Conservation (phyloP, 441 rosid genomes). For the Euphorbia corollata region DNA sequence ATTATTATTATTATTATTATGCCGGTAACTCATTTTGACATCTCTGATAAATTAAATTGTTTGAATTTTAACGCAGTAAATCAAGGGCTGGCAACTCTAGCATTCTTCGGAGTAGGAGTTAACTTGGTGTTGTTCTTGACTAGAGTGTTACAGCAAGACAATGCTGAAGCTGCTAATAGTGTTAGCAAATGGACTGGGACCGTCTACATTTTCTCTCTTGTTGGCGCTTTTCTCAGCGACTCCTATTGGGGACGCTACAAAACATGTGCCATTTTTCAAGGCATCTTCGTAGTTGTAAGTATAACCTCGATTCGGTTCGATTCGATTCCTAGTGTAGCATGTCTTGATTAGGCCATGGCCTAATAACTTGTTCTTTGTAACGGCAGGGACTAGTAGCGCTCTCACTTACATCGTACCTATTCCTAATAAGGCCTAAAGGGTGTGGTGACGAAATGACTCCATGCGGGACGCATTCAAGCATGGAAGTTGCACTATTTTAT, state of each 20-base stretch:
- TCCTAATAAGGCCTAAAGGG: conserved; percentile 71
- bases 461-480: conserved; percentile 59
- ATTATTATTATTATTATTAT: too few species aligned
- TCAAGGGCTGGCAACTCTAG: conserved; percentile 96
- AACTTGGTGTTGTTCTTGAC: conserved; percentile 90
- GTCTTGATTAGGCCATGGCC: too few species aligned
- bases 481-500: conserved; percentile 65
- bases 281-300: conserved; percentile 86
- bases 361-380: not conserved
- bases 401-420: conserved; percentile 66
- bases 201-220: conserved; percentile 89
- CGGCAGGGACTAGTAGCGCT: conserved; percentile 67
- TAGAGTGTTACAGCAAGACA: conserved; percentile 81
- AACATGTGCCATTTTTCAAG: conserved; percentile 94
- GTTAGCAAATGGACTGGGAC: conserved; percentile 99
- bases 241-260: conserved; percentile 98
- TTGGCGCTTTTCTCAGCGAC: conserved; percentile 93
- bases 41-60: too few species aligned
- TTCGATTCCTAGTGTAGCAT: too few species aligned
- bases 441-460: conserved; percentile 63
- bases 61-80: conserved; percentile 43
- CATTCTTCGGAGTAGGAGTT: conserved; percentile 98
- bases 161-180: conserved; percentile 93
- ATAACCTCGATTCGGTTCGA: not conserved
- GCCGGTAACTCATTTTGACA: too few species aligned